phyloP scores from a whole-genome alignment of 768 basidiomycete genomes.

The Macrocybe gigantea region DNA sequence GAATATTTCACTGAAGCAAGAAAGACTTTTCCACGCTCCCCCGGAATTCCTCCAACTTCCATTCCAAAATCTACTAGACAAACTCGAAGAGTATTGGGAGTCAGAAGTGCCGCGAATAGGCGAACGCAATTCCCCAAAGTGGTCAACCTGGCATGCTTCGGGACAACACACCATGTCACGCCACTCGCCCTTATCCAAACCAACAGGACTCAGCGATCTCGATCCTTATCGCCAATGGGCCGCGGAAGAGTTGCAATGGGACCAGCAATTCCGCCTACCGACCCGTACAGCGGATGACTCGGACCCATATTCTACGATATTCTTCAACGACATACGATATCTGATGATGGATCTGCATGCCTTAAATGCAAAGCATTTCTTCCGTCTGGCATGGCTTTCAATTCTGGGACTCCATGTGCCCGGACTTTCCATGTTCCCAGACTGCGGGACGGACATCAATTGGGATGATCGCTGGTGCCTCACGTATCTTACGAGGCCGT shows the following conservation, averaged over 20 bases:
- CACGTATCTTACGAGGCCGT: slow-evolving; percentile 36
- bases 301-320: slow-evolving; percentile 69
- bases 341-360: slow-evolving; percentile 46
- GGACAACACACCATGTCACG: slow-evolving; percentile 27
- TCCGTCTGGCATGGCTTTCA: slow-evolving; percentile 68
- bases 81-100: slow-evolving; percentile 82
- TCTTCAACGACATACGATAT: slow-evolving; percentile 68
- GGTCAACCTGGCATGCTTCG: slow-evolving; percentile 55
- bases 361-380: slow-evolving; percentile 40
- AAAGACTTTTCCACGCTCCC: too few species aligned
- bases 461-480: slow-evolving; percentile 70
- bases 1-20: too few species aligned
- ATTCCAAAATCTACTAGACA: slow-evolving; percentile 45
- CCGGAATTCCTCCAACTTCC: slow-evolving; percentile 27
- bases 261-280: slow-evolving; percentile 40
- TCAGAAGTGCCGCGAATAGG: slow-evolving; percentile 73
- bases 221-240: slow-evolving; percentile 75
- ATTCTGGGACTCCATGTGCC: slow-evolving; percentile 69
- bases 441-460: slow-evolving; percentile 27
- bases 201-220: slow-evolving; percentile 17
- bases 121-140: slow-evolving; percentile 60
- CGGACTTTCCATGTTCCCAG: slow-evolving; percentile 40
- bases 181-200: slow-evolving; percentile 5
- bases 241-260: slow-evolving; percentile 43
- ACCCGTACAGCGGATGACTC: slow-evolving; percentile 43